Percentiles rank a stretch among this genome's conserved stretches.
Conservation (phyloP, 129 eudicot species). For the Ambrosia trifida region DNA sequence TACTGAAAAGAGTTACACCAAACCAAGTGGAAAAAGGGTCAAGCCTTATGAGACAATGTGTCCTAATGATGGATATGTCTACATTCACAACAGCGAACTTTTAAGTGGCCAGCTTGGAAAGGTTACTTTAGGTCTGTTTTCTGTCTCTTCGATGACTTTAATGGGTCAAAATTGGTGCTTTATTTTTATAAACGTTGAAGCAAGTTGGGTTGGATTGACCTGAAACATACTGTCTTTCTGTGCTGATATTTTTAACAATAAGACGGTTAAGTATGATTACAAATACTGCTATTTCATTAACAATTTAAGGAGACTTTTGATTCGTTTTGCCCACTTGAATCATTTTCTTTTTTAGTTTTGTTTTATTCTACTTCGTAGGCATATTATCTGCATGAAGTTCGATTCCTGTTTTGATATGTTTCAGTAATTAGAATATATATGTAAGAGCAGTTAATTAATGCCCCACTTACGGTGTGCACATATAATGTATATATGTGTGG, state of each 20-base stretch:
- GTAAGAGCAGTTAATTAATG: no score
- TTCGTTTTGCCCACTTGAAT: no score
- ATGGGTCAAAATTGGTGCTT: neutral
- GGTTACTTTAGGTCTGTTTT: slow-evolving; percentile 79
- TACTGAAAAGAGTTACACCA: slow-evolving; percentile 60
- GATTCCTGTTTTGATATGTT: no score
- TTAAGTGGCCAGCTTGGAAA: slow-evolving; percentile 93
- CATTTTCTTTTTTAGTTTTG: neutral
- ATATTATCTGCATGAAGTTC: no score
- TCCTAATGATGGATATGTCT: slow-evolving; percentile 81
- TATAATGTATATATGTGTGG: no score
- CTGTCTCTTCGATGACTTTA: neutral
- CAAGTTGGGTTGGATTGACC: neutral
- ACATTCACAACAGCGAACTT: slow-evolving; percentile 85
- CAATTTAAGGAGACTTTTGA: no score
- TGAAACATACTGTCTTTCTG: neutral
- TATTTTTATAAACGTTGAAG: neutral
- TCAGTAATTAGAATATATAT: no score
- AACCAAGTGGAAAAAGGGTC: slow-evolving; percentile 33
- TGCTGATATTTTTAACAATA: neutral
- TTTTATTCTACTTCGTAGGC: no score
- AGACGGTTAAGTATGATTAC: neutral
- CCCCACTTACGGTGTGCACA: no score
- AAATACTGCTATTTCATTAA: neutral
- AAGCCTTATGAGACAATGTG: slow-evolving; percentile 72